These are phyloP conservation scores for Sporothrix dimorphospora DNA, from an alignment of 2,329 filamentous ascomycete genomes.

Conservation along the genomic window DNA sequence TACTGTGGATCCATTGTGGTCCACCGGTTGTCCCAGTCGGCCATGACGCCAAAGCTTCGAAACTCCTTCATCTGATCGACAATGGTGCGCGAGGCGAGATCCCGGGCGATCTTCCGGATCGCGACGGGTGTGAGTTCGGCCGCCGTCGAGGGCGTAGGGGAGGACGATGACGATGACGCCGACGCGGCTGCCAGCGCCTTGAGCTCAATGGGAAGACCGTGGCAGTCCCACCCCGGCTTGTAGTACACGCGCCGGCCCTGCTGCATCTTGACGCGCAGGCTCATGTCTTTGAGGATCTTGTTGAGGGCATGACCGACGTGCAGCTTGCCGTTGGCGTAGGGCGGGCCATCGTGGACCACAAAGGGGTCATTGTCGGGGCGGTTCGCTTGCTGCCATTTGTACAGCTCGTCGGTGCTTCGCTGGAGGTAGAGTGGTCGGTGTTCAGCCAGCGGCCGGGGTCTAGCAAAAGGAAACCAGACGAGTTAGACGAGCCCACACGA, in stretches of 20 bases:
- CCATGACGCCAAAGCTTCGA: conserved; percentile 75
- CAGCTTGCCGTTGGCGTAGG: conserved; percentile 90
- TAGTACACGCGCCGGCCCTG: conserved; percentile 78
- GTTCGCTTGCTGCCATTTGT: conserved; percentile 76
- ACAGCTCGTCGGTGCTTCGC: conserved; percentile 83
- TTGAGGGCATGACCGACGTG: conserved; percentile 96
- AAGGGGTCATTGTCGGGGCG: conserved; percentile 65
- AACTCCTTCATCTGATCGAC: conserved; percentile 75
- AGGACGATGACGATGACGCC: not conserved
- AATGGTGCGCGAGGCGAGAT: conserved; percentile 69
- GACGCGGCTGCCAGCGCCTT: conserved; percentile 72
- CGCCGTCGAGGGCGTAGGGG: conserved; percentile 34
- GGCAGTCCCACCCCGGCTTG: conserved; percentile 95
- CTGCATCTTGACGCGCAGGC: conserved; percentile 78
- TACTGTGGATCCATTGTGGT: conserved; percentile 77
- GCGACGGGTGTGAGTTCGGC: conserved; percentile 54
- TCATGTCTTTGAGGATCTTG: conserved; percentile 95
- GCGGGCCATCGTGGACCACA: conserved; percentile 90
- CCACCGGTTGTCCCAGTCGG: conserved; percentile 76
- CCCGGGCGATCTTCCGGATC: conserved; percentile 66
- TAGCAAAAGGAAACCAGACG: conserved; percentile 36
- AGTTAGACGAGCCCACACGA: not conserved
- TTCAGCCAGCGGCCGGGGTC: conserved; percentile 56
- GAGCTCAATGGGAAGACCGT: conserved; percentile 94
- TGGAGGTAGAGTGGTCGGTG: conserved; percentile 64